Evolutionary conservation across 2,329 filamentous ascomycete genomes (phyloP).

Genomic region (Fusarium setosum): DNA sequence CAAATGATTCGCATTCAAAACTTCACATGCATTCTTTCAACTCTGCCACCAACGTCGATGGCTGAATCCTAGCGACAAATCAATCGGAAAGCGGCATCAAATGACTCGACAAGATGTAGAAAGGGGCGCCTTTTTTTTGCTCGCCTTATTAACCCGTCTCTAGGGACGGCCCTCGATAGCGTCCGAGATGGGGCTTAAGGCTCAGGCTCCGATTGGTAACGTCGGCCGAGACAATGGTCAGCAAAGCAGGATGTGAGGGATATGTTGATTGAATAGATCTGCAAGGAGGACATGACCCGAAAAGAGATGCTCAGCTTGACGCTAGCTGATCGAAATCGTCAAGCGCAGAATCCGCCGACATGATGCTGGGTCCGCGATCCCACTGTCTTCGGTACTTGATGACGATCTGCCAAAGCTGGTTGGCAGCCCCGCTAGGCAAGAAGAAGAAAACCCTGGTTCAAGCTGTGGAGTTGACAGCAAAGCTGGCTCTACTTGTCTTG

Average conservation of each 20-base stretch:
- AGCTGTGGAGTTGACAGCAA: constrained; percentile 14
- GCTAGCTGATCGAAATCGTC: no score
- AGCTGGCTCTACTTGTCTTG: constrained; percentile 20
- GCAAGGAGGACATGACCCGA: no score
- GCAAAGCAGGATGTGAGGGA: constrained; percentile 7
- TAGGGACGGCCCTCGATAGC: constrained; percentile 39
- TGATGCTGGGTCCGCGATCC: constrained; percentile 12
- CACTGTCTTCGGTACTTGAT: constrained; percentile 22
- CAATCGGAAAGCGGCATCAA: no score
- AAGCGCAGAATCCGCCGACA: constrained; percentile 9
- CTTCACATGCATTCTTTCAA: neutral
- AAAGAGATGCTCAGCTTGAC: constrained; percentile 24
- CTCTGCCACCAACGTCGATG: constrained; percentile 33
- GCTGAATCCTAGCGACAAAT: constrained; percentile 7
- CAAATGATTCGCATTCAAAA: no score
- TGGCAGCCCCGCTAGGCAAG: constrained; percentile 21
- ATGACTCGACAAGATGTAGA: neutral
- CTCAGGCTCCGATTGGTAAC: constrained; percentile 25
- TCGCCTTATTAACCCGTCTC: constrained; percentile 5
- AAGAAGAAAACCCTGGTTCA: constrained; percentile 8
- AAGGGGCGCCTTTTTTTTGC: neutral
- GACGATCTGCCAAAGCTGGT: constrained; percentile 26
- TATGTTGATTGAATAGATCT: no score
- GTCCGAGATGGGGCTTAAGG: constrained; percentile 18
- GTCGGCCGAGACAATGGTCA: constrained; percentile 8